A percentile compares a stretch with the other conserved stretches of the same genome.
Evolutionary conservation across 2,329 filamentous ascomycete species (phyloP).

Genomic region (Pseudocercospora eumusae): DNA sequence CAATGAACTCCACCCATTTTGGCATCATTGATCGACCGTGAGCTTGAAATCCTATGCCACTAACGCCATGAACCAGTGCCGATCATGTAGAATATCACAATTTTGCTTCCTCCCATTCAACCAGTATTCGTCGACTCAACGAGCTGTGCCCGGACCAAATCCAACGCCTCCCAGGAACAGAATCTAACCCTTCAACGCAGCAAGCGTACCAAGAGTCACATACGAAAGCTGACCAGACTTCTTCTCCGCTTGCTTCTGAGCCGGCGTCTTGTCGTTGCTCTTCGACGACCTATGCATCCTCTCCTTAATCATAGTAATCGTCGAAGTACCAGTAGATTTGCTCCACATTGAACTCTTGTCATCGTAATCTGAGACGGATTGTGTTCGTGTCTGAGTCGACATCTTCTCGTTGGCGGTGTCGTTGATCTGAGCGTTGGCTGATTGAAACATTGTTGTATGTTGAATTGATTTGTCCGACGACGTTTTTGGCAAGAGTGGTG

Average conservation of each 20-base stretch:
- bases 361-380: not conserved
- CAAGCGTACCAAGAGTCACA: constrained; percentile 16
- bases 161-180: not conserved
- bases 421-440: constrained; percentile 10
- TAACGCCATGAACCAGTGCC: not conserved
- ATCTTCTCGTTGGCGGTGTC: not conserved
- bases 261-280: constrained; percentile 11
- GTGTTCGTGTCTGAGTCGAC: not conserved
- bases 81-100: not conserved
- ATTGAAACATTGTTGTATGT: constrained; percentile 19
- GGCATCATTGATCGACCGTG: not conserved
- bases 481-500: constrained; percentile 5
- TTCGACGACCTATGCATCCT: constrained; percentile 12
- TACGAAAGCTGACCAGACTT: constrained; percentile 12
- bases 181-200: constrained; percentile 14
- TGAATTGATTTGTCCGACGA: constrained; percentile 10
- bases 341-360: constrained; percentile 16
- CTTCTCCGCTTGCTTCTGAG: constrained; percentile 19
- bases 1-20: not conserved
- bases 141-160: not conserved
- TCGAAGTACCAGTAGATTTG: constrained; percentile 15
- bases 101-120: not conserved
- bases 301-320: constrained; percentile 24
- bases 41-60: not conserved
- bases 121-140: not conserved